Evolutionary conservation across 208 protist genomes (phyloP).

Genomic region (Angomonas deanei): DNA sequence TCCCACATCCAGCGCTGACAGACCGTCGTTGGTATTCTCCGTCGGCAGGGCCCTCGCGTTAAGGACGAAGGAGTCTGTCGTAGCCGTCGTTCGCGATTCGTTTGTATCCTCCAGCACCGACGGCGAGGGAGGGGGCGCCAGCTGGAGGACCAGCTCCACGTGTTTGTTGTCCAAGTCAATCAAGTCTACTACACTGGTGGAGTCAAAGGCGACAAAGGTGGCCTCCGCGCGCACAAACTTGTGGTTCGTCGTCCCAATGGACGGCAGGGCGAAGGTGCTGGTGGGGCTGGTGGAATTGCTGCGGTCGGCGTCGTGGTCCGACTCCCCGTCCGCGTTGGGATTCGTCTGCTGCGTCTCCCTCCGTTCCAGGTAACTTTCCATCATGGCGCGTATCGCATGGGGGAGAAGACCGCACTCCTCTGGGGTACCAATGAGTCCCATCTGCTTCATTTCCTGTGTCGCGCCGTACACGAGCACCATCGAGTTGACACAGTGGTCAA

Average conservation of each 20-base stretch:
- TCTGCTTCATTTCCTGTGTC: constrained; percentile 89
- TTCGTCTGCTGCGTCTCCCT: constrained; percentile 16
- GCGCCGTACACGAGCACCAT: constrained; percentile 77
- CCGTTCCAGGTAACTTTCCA: constrained; percentile 51
- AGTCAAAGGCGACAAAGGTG: constrained; percentile 77
- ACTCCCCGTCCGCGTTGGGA: background rate
- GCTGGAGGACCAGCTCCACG: constrained; percentile 64
- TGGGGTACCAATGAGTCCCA: constrained; percentile 78
- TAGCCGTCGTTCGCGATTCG: constrained; percentile 8
- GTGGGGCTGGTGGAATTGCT: constrained; percentile 7
- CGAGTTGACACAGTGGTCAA: constrained; percentile 73
- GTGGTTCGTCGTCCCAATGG: constrained; percentile 32
- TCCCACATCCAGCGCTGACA: constrained; percentile 74
- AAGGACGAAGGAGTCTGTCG: constrained; percentile 59
- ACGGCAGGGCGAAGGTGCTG: constrained; percentile 31
- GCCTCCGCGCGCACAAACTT: constrained; percentile 66
- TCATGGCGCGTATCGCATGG: constrained; percentile 54
- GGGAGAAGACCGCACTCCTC: constrained; percentile 74
- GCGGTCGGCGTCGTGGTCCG: background rate
- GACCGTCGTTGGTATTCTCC: constrained; percentile 66
- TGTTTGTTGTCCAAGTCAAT: constrained; percentile 70
- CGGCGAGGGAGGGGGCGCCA: constrained; percentile 46
- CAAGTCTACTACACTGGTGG: constrained; percentile 61
- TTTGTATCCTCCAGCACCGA: constrained; percentile 41
- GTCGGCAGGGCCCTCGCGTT: constrained; percentile 45